Base-by-base conservation (phyloP, 1,284 basidiomycete genomes). In the Singerocomus rubriflavus region DNA sequence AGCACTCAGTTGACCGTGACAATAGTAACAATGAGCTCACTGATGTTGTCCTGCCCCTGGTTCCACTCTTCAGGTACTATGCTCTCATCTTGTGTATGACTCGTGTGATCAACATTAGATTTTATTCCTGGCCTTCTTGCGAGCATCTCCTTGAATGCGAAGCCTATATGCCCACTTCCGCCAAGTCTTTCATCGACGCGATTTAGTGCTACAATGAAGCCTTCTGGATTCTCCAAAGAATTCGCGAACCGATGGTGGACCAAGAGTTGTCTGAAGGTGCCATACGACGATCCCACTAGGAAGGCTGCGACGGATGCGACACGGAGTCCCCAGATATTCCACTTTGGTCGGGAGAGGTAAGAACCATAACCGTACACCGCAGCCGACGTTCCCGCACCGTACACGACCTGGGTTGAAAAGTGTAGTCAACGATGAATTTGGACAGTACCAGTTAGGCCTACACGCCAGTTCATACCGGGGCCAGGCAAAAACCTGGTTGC, bases 401-500 rank as follows among this genome's bases (percentile, higher is more conserved):
- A 70, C 12, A 46, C 53, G 27, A 58, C 33, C 70, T 69, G 50
- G 42, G 27, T 48, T 46, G 32, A 39, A 37, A 42, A 26, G 34
- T 14, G 33, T n/a, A 27, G 46, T 59, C 31, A 48, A 37, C 39
- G 33, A 49, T 44, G 52, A 38, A 46, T 39, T 33, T 36, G 43
- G 35, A 47, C 12, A 11, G 36, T 21, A 30, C 10, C 10, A 17
- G 21, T 30, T 16, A 11, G 13, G 17, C 75, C 53, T 55, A 78
- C 77, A 34, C 72, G 70, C 61, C 66, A 71, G 45, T 68, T 59
- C 41, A 73, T 73, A 54, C 74, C 73, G 46, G 62, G 60, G 36
- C 73, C 74, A 35, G 81, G 76, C 17, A 83, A 65, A 66, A 84
- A 83, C 32, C 62, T 58, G 51, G 71, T 59, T 16, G 81, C 77